Evolutionary conservation across 345 rosid genomes (phyloP).

Genomic region (Eucalyptus sideroxylon): DNA sequence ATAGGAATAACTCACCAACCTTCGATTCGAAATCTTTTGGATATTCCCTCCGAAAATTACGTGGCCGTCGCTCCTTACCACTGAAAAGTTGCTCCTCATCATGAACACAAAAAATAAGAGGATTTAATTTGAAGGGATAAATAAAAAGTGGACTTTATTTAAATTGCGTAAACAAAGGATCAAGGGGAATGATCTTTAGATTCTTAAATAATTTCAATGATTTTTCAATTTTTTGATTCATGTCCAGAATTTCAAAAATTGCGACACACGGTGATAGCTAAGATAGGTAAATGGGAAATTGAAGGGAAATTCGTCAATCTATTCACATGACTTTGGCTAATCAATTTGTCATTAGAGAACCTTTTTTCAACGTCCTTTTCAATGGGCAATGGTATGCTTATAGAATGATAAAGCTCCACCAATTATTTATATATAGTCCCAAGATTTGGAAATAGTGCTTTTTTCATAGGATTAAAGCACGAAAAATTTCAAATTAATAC

Average conservation of each 20-base stretch:
- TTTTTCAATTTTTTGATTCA: not conserved
- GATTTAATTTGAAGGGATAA: not conserved
- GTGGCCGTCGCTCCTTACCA: not conserved
- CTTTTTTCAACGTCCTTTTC: not conserved
- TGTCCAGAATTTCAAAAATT: not conserved
- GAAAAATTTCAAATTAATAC: too few relatives aligned
- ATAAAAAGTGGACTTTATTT: not conserved
- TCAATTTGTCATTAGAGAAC: not conserved
- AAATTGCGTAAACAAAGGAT: not conserved
- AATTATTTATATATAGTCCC: not conserved
- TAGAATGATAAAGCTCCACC: not conserved
- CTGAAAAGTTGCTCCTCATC: not conserved
- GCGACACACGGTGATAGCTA: accelerated
- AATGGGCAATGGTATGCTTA: not conserved
- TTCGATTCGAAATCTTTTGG: not conserved
- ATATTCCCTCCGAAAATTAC: not conserved
- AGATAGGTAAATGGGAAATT: not conserved
- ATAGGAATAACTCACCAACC: not conserved
- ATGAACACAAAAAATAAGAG: not conserved
- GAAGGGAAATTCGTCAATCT: not conserved
- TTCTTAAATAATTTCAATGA: not conserved
- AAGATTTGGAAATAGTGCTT: not conserved
- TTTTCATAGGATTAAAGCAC: too few relatives aligned
- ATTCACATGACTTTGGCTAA: not conserved
- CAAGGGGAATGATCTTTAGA: not conserved